These are phyloP conservation scores for Kodamaea nitidulidarum DNA, from an alignment of 805 yeast genomes.

Conservation along the genomic window DNA sequence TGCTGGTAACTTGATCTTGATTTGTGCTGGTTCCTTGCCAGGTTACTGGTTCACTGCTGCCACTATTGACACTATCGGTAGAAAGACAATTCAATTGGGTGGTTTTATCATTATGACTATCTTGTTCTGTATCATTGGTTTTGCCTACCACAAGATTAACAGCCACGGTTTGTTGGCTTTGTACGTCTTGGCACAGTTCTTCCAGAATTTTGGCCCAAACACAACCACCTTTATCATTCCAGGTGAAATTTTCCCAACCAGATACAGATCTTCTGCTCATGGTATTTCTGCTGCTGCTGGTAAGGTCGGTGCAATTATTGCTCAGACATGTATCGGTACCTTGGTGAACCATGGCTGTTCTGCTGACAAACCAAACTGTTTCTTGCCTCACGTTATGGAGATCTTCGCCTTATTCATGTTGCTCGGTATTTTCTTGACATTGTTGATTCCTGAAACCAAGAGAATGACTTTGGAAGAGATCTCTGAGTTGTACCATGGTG, in stretches of 20 bases:
- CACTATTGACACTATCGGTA: constrained; percentile 74
- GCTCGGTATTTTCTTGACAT: constrained; percentile 61
- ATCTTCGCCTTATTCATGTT: constrained; percentile 91
- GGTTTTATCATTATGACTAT: constrained; percentile 72
- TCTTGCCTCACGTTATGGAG: constrained; percentile 90
- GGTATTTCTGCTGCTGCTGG: constrained; percentile 93
- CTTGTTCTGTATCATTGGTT: constrained; percentile 77
- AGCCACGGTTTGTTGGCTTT: constrained; percentile 66
- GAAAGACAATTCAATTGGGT: constrained; percentile 75
- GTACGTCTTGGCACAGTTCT: constrained; percentile 78
- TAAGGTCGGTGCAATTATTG: constrained; percentile 90
- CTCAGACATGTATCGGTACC: constrained; percentile 84
- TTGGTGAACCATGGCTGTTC: constrained; percentile 76
- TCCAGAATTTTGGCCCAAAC: constrained; percentile 92
- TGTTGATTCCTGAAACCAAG: constrained; percentile 85
- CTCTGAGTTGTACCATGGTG: constrained; percentile 78
- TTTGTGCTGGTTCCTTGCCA: constrained; percentile 93
- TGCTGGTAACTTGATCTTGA: constrained; percentile 88
- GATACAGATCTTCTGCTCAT: constrained; percentile 93
- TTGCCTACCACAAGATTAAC: constrained; percentile 66
- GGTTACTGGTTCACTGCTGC: constrained; percentile 89
- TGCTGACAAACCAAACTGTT: constrained; percentile 58
- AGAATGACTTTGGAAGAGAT: constrained; percentile 86
- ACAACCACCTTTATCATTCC: constrained; percentile 88
- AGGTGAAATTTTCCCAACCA: constrained; percentile 90